Conservation (phyloP, 2,329 filamentous ascomycete genomes). For the Immersiporthe knoxdaviesiana region DNA sequence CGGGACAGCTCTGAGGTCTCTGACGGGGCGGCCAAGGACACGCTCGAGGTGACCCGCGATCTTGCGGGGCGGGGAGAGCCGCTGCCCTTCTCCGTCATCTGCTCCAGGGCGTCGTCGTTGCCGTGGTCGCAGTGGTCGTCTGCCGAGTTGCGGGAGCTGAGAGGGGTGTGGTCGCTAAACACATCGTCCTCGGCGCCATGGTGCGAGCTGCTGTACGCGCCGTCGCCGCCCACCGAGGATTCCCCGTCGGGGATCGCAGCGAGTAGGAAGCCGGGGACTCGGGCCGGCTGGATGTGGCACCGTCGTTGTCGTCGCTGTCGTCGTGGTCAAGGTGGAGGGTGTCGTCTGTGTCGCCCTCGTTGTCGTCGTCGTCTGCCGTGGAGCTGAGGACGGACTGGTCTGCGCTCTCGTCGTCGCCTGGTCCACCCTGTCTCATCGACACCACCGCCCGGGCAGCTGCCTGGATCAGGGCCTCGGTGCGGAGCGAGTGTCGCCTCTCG, state of each 20-base stretch:
- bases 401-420: constrained; percentile 21
- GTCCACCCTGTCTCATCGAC: constrained; percentile 39
- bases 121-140: constrained; percentile 36
- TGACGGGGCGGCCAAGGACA: constrained; percentile 39
- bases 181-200: constrained; percentile 59
- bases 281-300: constrained; percentile 28
- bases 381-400: too few relatives aligned
- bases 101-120: constrained; percentile 33
- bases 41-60: constrained; percentile 42
- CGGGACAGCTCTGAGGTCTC: constrained; percentile 55
- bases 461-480: constrained; percentile 58
- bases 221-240: constrained; percentile 38
- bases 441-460: constrained; percentile 56
- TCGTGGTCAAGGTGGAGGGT: constrained; percentile 24
- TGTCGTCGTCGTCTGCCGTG: constrained; percentile 21
- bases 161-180: constrained; percentile 61
- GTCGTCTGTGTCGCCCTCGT: constrained; percentile 25
- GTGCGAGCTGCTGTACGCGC: constrained; percentile 53
- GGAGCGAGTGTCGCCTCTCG: constrained; percentile 45
- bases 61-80: constrained; percentile 39
- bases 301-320: constrained; percentile 24
- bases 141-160: constrained; percentile 60
- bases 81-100: constrained; percentile 27
- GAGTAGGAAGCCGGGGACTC: constrained; percentile 32
- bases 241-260: constrained; percentile 30